Percentiles rank a stretch among this genome's conserved stretches.
These are phyloP conservation scores for Bondarzewia mesenterica DNA, from an alignment of 1,284 basidiomycete genomes.

Conservation along the genomic window DNA sequence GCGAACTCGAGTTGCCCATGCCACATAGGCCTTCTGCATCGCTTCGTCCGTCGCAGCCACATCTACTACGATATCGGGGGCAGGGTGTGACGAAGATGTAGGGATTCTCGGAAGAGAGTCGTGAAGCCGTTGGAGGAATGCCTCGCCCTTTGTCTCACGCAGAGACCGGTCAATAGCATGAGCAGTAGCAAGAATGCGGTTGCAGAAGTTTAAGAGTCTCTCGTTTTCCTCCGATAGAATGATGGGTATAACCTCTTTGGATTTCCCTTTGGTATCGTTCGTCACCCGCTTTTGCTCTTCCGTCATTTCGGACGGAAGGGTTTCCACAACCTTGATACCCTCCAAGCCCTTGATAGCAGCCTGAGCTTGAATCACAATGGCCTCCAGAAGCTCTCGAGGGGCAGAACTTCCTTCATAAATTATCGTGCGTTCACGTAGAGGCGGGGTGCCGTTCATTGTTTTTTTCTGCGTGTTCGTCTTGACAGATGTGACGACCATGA, in stretches of 20 bases:
- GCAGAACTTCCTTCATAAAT: slow-evolving; percentile 84
- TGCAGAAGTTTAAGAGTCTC: slow-evolving; percentile 63
- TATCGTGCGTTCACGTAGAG: slow-evolving; percentile 67
- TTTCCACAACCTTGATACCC: slow-evolving; percentile 44
- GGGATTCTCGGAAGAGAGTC: slow-evolving; percentile 66
- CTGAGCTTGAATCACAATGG: slow-evolving; percentile 81
- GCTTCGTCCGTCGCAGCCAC: slow-evolving; percentile 57
- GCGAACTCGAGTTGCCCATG: slow-evolving; percentile 72
- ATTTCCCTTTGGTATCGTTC: slow-evolving; percentile 48
- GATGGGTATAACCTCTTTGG: slow-evolving; percentile 36
- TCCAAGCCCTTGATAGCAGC: slow-evolving; percentile 82
- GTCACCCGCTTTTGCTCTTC: slow-evolving; percentile 82
- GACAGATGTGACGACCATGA: slow-evolving; percentile 74
- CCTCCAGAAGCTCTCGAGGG: slow-evolving; percentile 84
- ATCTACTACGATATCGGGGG: slow-evolving; percentile 33
- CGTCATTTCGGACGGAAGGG: slow-evolving; percentile 55
- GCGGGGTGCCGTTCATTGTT: slow-evolving; percentile 31
- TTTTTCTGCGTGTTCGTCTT: slow-evolving; percentile 53
- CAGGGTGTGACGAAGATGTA: slow-evolving; percentile 28
- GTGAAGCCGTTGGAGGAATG: slow-evolving; percentile 73
- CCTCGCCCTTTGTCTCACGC: slow-evolving; percentile 77
- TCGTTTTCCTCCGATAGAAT: slow-evolving; percentile 56
- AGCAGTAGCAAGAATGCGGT: slow-evolving; percentile 72
- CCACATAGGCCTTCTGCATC: slow-evolving; percentile 60
- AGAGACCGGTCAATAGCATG: slow-evolving; percentile 79